phyloP scores from a whole-genome alignment of 257 asterid genomes.

The Echium plantagineum region DNA sequence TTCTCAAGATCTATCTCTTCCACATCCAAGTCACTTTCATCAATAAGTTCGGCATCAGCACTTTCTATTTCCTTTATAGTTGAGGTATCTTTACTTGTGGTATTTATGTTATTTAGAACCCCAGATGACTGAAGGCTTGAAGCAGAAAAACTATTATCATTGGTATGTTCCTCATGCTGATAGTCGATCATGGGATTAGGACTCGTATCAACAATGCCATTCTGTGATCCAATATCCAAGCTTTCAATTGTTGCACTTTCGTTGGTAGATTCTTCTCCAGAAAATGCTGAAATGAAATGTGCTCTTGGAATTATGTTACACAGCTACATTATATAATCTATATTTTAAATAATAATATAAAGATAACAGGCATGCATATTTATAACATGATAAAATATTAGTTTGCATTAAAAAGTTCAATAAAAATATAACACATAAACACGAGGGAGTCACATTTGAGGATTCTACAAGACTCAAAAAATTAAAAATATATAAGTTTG shows the following conservation, averaged over 20 bases:
- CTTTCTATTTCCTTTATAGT: constrained; percentile 39
- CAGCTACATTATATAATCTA: neutral
- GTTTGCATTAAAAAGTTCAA: no score
- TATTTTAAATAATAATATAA: neutral
- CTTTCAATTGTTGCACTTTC: constrained; percentile 15
- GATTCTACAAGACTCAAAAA: no score
- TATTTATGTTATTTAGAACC: constrained; percentile 20
- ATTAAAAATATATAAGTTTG: neutral
- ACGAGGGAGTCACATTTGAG: no score
- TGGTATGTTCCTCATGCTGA: constrained; percentile 18
- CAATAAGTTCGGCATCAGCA: constrained; percentile 32
- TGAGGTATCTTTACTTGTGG: constrained; percentile 11
- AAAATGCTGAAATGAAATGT: constrained; percentile 14
- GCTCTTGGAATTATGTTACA: constrained; percentile 25
- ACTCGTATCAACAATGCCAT: constrained; percentile 14
- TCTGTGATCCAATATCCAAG: constrained; percentile 13
- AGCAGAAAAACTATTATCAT: constrained; percentile 9
- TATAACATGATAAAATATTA: no score
- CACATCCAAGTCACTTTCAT: constrained; percentile 35
- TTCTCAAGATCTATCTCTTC: constrained; percentile 52
- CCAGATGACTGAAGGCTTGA: constrained; percentile 23
- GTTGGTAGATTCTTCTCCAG: constrained; percentile 19
- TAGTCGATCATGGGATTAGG: constrained; percentile 10
- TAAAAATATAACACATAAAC: no score
- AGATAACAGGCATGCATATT: no score